Percentiles rank a stretch among this genome's conserved stretches.
Conservation (phyloP, 805 yeast genomes). For the Suhomyces emberorum region DNA sequence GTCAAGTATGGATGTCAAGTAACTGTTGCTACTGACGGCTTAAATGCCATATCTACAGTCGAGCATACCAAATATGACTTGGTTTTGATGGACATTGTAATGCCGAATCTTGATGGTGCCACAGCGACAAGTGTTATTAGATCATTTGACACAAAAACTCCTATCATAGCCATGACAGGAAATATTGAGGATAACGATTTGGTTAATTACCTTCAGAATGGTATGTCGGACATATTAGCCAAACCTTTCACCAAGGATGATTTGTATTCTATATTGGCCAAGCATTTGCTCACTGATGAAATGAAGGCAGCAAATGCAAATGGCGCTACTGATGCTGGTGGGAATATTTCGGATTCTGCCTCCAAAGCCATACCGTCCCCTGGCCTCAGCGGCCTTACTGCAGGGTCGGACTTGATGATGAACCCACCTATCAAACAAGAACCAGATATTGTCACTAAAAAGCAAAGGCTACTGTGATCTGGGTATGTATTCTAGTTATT, state of each 20-base stretch:
- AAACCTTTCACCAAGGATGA: constrained; percentile 92
- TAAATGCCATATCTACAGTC: constrained; percentile 76
- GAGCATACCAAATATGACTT: constrained; percentile 68
- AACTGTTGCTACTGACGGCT: constrained; percentile 89
- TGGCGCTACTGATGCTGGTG: neutral
- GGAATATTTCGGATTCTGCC: neutral
- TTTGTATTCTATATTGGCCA: constrained; percentile 70
- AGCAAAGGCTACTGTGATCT: constrained; percentile 8
- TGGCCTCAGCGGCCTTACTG: neutral
- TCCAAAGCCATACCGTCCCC: neutral
- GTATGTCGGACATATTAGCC: constrained; percentile 89
- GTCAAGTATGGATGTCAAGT: constrained; percentile 89
- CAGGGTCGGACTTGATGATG: neutral
- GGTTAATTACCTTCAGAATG: constrained; percentile 76
- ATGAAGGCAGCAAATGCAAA: neutral
- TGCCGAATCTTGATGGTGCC: constrained; percentile 87
- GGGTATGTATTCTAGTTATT: no score
- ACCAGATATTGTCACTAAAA: constrained; percentile 5
- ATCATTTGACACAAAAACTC: constrained; percentile 77
- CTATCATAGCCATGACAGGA: constrained; percentile 93
- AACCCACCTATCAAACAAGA: neutral
- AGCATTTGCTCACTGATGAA: constrained; percentile 54
- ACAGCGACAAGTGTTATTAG: constrained; percentile 89
- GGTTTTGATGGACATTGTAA: constrained; percentile 82
- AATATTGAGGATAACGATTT: constrained; percentile 80